Percentiles rank a stretch among this genome's conserved stretches.
Evolutionary conservation across 441 rosid species (phyloP).

Genomic region (Jatropha multifida): DNA sequence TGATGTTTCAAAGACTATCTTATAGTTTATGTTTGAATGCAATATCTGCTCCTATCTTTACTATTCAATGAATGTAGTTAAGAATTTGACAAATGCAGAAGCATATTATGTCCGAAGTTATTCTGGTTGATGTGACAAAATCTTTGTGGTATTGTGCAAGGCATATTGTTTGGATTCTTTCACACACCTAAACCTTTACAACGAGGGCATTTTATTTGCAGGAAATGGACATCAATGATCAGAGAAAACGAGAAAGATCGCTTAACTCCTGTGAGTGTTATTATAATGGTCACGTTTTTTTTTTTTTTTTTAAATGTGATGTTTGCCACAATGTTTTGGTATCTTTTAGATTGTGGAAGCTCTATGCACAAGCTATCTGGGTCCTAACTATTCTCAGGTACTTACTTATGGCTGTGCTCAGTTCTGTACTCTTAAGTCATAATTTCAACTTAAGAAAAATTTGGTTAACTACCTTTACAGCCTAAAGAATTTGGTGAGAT

Average conservation of each 20-base stretch:
- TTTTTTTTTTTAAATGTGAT: not conserved
- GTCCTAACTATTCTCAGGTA: conserved; percentile 95
- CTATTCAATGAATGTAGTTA: not conserved
- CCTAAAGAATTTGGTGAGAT: conserved; percentile 70
- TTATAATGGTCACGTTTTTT: not conserved
- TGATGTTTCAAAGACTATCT: conserved; percentile 16
- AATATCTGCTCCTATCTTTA: conserved; percentile 5
- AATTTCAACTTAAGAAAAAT: conserved; percentile 10
- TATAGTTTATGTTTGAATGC: conserved; percentile 23
- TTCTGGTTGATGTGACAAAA: not conserved
- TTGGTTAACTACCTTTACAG: conserved; percentile 42
- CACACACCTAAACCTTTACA: not conserved
- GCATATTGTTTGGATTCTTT: not conserved
- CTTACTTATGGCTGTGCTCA: conserved; percentile 18
- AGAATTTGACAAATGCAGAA: not conserved
- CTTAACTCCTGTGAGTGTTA: conserved; percentile 66
- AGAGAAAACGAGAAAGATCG: conserved; percentile 85
- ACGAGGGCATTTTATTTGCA: conserved; percentile 31
- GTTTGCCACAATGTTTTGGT: conserved; percentile 12
- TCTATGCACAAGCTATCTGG: conserved; percentile 71
- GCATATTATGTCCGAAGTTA: not conserved
- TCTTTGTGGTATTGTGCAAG: not conserved
- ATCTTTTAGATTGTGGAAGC: conserved; percentile 75
- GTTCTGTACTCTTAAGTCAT: conserved; percentile 4
- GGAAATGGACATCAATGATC: conserved; percentile 82